phyloP scores from a whole-genome alignment of 768 basidiomycete species.

The Trametes maxima region DNA sequence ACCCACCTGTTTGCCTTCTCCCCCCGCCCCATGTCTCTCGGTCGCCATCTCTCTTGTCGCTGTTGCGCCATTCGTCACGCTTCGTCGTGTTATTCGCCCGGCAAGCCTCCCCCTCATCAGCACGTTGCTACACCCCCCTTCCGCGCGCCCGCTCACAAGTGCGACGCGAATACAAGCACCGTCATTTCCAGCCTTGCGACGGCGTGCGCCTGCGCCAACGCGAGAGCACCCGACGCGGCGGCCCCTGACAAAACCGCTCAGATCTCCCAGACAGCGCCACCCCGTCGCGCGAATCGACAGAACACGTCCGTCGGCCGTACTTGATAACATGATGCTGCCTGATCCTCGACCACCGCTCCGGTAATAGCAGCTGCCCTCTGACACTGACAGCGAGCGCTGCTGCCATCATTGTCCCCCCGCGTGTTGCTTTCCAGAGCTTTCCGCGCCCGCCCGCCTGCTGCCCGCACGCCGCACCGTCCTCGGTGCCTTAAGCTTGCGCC shows the following conservation, averaged over 20 bases:
- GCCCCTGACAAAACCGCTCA: not conserved
- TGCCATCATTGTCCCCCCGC: too few relatives aligned
- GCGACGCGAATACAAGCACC: not conserved
- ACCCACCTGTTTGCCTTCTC: too few relatives aligned
- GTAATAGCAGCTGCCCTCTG: too few relatives aligned
- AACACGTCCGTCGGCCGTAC: not conserved
- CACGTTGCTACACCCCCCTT: not conserved
- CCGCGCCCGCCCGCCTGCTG: too few relatives aligned
- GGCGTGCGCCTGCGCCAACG: too few relatives aligned
- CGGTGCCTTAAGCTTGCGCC: too few relatives aligned
- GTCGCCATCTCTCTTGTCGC: not conserved
- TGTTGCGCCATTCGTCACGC: not conserved
- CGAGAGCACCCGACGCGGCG: too few relatives aligned
- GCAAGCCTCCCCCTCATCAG: not conserved
- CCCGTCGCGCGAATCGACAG: conserved; percentile 1
- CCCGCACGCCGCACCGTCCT: too few relatives aligned
- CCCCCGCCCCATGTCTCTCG: not conserved
- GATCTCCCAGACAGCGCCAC: not conserved
- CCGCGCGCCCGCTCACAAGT: not conserved
- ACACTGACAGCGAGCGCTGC: too few relatives aligned
- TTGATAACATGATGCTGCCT: not conserved
- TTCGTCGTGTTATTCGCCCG: not conserved
- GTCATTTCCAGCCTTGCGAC: not conserved
- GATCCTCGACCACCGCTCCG: not conserved
- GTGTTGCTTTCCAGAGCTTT: too few relatives aligned